Evolutionary conservation across 768 basidiomycete genomes (phyloP).

Genomic region (Kockovaella imperatae): DNA sequence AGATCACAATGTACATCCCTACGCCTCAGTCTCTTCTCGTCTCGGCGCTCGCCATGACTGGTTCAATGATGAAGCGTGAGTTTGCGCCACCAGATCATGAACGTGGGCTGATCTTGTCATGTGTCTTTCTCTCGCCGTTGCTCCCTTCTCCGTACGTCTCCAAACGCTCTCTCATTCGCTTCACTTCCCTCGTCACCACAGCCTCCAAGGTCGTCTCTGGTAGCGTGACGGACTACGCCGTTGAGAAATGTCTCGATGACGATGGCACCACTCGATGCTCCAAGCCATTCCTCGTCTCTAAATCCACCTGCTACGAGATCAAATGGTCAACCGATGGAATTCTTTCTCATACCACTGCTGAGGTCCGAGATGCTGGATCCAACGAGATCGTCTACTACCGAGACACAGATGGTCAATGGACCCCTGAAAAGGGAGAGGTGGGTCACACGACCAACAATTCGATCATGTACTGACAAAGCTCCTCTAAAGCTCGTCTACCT

Average conservation of each 20-base stretch:
- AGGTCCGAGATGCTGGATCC: constrained; percentile 34
- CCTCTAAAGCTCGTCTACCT: constrained; percentile 31
- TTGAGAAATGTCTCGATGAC: constrained; percentile 36
- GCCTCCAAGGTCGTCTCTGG: constrained; percentile 31
- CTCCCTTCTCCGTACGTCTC: not conserved
- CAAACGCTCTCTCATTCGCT: not conserved
- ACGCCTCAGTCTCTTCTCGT: constrained; percentile 30
- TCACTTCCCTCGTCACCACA: constrained; percentile 5
- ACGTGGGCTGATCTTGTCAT: not conserved
- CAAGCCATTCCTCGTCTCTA: constrained; percentile 37
- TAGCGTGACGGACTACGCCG: constrained; percentile 34
- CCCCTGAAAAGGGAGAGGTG: constrained; percentile 37
- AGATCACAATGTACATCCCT: constrained; percentile 36
- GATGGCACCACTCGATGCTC: constrained; percentile 34
- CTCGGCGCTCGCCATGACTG: constrained; percentile 32
- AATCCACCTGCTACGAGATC: constrained; percentile 38
- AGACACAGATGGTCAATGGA: constrained; percentile 42
- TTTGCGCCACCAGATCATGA: too few relatives aligned
- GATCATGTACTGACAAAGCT: constrained; percentile 1
- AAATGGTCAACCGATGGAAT: constrained; percentile 40
- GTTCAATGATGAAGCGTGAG: constrained; percentile 25
- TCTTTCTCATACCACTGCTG: constrained; percentile 39
- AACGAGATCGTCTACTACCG: constrained; percentile 39
- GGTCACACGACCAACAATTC: constrained; percentile 5
- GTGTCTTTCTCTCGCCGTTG: not conserved